Evolutionary conservation across 179 eudicot species (phyloP), one percentile per base, ranked within the genome.

Genomic region (Silene noctiflora): DNA sequence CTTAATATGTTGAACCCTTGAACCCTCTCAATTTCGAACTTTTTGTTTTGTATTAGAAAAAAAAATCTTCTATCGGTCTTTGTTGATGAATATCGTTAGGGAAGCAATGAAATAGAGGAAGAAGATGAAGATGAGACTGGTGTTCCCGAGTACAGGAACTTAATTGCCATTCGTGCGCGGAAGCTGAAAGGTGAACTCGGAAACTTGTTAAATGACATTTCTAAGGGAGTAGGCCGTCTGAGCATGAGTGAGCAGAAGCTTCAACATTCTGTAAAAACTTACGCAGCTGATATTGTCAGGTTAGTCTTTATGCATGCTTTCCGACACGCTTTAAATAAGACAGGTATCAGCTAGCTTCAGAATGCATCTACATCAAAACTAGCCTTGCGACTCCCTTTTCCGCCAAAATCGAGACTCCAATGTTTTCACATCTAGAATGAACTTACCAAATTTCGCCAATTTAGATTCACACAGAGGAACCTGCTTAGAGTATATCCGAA

Each of bases 401-500:
- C 1, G 42, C 8, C 42, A 35, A 35, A 35, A 35, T 29, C 0
- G 6, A 35, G 42, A 35, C 42, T 35, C 42, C n/a, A 3, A 35
- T 3, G 8, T 6, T 35, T 35, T 35, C 42, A 35, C 42, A 35
- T 35, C 42, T n/a, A n/a, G 66, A 25, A 61, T 11, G 56, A 51
- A 13, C 69, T 7, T 19, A 29, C 29, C 10, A 59, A 59, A 53
- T 12, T 39, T 9, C 4, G 13, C 21, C 21, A 4, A 11, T 66
- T 4, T 74, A 94, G 98, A 83, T 94, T 92, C 74, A 89, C 94
- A 0, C 96, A 92, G 79, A 86, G 81, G 78, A 87, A 90, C 72
- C 70, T 94, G 29, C 78, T 94, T 61, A 86, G 97, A 84, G 86
- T 92, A 31, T 94, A 82, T 77, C 98, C 98, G 14, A 90, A 88